Evolutionary conservation across 176 grass and related monocot genomes (phyloP).

Genomic region (Thalia dealbata): DNA sequence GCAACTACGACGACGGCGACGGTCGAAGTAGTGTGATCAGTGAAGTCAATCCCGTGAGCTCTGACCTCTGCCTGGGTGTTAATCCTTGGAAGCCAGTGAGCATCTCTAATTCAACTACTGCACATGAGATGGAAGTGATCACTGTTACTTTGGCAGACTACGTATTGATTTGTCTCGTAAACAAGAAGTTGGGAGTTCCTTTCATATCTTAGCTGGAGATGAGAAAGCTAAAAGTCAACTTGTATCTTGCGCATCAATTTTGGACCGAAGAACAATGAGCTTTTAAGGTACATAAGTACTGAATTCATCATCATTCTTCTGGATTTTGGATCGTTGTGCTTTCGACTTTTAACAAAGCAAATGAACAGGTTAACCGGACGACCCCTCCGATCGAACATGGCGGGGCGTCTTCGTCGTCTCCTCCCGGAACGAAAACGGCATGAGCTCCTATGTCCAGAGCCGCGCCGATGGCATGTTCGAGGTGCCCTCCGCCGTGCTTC

Average conservation of each 20-base stretch:
- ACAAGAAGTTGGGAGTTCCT: background rate
- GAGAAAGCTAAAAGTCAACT: background rate
- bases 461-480: conserved; percentile 8
- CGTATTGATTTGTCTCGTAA: conserved; percentile 9
- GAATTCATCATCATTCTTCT: background rate
- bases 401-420: background rate
- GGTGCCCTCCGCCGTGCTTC: conserved; percentile 14
- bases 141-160: background rate
- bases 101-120: no score
- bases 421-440: background rate
- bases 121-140: background rate
- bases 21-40: no score
- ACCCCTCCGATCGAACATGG: conserved; percentile 22
- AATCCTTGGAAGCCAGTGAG: no score
- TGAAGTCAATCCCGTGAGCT: no score
- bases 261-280: background rate
- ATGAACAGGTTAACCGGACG: conserved; percentile 13
- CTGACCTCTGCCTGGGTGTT: no score
- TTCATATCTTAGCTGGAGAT: conserved; percentile 12
- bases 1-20: no score
- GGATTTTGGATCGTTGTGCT: background rate
- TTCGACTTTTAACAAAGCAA: background rate
- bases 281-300: background rate
- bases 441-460: background rate
- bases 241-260: background rate